A percentile compares a stretch with the other conserved stretches of the same genome.
phyloP scores from a whole-genome alignment of 768 basidiomycete species.

The Rubroboletus pulcherrimus region DNA sequence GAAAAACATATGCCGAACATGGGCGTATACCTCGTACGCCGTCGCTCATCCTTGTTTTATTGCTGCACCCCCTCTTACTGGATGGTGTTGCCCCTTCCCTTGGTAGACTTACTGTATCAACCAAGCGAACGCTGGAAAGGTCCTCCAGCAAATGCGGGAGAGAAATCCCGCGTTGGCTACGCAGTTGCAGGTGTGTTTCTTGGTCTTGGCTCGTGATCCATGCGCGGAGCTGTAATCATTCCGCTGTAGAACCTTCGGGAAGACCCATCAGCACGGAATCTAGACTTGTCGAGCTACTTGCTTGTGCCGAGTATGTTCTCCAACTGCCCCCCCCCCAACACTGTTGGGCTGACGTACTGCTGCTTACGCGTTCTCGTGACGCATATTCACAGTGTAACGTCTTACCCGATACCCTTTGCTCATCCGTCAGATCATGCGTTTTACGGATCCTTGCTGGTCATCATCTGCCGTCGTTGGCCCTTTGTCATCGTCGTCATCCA shows the following conservation, averaged over 20 bases:
- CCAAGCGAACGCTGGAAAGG: slow-evolving; percentile 72
- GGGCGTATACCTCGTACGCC: slow-evolving; percentile 70
- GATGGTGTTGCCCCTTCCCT: background rate
- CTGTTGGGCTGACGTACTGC: background rate
- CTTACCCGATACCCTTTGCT: slow-evolving; percentile 92
- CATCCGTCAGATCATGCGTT: slow-evolving; percentile 78
- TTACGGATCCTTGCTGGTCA: slow-evolving; percentile 55
- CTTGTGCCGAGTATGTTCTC: slow-evolving; percentile 76
- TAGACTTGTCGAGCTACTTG: slow-evolving; percentile 89
- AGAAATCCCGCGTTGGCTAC: slow-evolving; percentile 59
- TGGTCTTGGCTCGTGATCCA: background rate
- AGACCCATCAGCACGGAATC: slow-evolving; percentile 69
- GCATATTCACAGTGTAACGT: slow-evolving; percentile 70
- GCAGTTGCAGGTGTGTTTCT: slow-evolving; percentile 57
- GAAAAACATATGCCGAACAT: slow-evolving; percentile 71
- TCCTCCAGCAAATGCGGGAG: slow-evolving; percentile 69
- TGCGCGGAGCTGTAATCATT: background rate
- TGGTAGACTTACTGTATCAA: slow-evolving; percentile 85
- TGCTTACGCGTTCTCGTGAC: background rate
- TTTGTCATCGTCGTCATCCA: background rate
- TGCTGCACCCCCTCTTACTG: background rate
- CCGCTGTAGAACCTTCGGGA: slow-evolving; percentile 64
- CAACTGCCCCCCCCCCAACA: background rate
- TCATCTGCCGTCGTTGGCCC: background rate
- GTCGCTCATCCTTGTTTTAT: background rate